phyloP scores from a whole-genome alignment of 1,284 basidiomycete genomes.

The Singerocomus inundabilis region DNA sequence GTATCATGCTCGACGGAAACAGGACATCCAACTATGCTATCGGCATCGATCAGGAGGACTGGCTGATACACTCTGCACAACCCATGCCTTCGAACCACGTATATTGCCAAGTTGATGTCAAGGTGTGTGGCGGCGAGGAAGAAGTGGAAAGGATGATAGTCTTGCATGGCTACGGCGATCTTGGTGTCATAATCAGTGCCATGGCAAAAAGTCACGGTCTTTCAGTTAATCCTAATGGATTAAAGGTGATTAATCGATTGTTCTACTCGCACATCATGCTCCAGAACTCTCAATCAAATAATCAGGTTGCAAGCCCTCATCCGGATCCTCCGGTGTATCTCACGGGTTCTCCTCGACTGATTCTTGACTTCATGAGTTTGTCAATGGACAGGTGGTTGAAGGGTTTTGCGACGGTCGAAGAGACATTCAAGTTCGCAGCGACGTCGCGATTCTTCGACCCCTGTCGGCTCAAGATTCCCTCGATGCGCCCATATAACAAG shows the following conservation, averaged over 20 bases:
- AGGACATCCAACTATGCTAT: constrained; percentile 65
- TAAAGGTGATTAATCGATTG: constrained; percentile 46
- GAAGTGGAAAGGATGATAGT: constrained; percentile 51
- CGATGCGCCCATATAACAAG: constrained; percentile 40
- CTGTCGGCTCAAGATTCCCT: constrained; percentile 22
- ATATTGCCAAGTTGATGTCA: constrained; percentile 58
- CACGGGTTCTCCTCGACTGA: constrained; percentile 43
- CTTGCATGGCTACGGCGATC: constrained; percentile 63
- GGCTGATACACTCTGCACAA: constrained; percentile 13
- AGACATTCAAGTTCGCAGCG: constrained; percentile 56
- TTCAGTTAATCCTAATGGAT: constrained; percentile 48
- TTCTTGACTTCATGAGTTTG: constrained; percentile 56
- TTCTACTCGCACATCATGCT: background rate
- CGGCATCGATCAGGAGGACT: constrained; percentile 34
- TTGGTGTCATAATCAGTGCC: constrained; percentile 63
- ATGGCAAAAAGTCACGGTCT: constrained; percentile 52
- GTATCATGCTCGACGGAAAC: constrained; percentile 47
- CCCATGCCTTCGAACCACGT: constrained; percentile 31
- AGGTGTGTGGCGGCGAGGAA: constrained; percentile 49
- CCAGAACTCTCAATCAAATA: constrained; percentile 2
- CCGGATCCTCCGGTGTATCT: constrained; percentile 42
- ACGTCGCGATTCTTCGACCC: constrained; percentile 53
- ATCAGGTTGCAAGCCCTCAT: constrained; percentile 43
- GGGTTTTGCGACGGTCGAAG: constrained; percentile 53
- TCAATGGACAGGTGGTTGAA: constrained; percentile 47